Percentiles rank a stretch among this genome's conserved stretches.
These are phyloP conservation scores for Fusarium ambrosium DNA, from an alignment of 2,329 filamentous ascomycete species.

Conservation along the genomic window DNA sequence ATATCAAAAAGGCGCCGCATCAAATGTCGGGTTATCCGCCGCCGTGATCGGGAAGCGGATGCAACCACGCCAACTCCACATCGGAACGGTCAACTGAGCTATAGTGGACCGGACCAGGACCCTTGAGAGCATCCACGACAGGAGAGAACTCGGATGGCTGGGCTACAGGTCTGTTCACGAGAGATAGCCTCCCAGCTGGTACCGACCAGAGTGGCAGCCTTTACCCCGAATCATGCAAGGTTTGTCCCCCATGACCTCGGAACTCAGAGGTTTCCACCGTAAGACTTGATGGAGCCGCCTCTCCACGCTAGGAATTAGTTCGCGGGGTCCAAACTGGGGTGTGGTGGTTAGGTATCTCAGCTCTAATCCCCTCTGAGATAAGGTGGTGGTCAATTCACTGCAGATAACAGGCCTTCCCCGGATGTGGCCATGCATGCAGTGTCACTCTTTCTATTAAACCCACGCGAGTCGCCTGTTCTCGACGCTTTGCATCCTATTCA, in stretches of 20 bases:
- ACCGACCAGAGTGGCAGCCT: background rate
- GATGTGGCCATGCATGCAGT: background rate
- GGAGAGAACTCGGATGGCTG: no score
- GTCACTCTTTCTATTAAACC: background rate
- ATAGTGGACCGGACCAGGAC: background rate
- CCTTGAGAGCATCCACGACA: background rate
- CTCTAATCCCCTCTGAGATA: background rate
- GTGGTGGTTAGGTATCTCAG: background rate
- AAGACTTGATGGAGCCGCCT: background rate
- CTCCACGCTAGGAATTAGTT: background rate
- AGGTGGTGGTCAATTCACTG: background rate
- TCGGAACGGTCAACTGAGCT: background rate
- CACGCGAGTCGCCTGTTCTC: background rate
- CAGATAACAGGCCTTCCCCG: background rate
- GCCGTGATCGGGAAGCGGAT: background rate
- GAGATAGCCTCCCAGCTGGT: no score
- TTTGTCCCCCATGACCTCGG: background rate
- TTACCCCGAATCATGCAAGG: background rate
- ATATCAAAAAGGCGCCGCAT: background rate
- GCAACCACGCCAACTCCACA: background rate
- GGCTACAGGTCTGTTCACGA: no score
- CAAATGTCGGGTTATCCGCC: background rate
- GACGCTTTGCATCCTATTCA: background rate
- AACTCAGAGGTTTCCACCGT: background rate
- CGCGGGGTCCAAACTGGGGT: slow-evolving; percentile 1